Percentiles rank a stretch among this genome's conserved stretches.
Evolutionary conservation across 192 early-diverging fungal genomes (phyloP).

Genomic region (Coemansia sp.): DNA sequence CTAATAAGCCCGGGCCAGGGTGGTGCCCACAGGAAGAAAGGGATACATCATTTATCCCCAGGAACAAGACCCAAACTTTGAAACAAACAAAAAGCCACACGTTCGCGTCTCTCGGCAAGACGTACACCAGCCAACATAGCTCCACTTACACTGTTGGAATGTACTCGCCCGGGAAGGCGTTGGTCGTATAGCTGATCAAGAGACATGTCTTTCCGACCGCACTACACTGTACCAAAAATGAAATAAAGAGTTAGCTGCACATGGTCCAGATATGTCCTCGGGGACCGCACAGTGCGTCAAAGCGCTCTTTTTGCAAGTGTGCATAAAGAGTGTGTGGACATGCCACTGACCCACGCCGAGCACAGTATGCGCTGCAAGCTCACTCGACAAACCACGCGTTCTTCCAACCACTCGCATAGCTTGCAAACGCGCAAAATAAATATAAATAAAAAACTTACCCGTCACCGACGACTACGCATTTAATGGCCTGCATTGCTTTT

Average conservation of each 20-base stretch:
- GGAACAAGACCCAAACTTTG: neutral
- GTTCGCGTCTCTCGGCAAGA: neutral
- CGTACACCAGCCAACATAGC: no score
- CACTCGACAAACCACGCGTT: no score
- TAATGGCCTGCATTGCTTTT: slow-evolving; percentile 77
- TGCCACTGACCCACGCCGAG: neutral
- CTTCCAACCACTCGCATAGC: neutral
- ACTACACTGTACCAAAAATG: slow-evolving; percentile 50
- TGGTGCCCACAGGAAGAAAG: neutral
- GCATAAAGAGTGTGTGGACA: neutral
- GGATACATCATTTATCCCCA: neutral
- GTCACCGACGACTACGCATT: slow-evolving; percentile 85
- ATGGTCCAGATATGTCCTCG: neutral
- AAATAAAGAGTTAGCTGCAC: slow-evolving; percentile 1
- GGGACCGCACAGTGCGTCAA: neutral
- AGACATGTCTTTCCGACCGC: slow-evolving; percentile 96
- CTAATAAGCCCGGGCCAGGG: no score
- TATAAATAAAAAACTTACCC: slow-evolving; percentile 58
- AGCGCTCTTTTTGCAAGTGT: neutral
- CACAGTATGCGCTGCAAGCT: no score
- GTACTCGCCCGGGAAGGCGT: slow-evolving; percentile 99
- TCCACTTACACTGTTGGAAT: slow-evolving; percentile 95
- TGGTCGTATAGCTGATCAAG: slow-evolving; percentile 97
- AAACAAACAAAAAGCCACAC: slow-evolving; percentile 1
- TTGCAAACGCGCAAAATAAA: neutral